Base-by-base conservation (phyloP, 176 grass and related monocot species). In the Triticum timopheevii region DNA sequence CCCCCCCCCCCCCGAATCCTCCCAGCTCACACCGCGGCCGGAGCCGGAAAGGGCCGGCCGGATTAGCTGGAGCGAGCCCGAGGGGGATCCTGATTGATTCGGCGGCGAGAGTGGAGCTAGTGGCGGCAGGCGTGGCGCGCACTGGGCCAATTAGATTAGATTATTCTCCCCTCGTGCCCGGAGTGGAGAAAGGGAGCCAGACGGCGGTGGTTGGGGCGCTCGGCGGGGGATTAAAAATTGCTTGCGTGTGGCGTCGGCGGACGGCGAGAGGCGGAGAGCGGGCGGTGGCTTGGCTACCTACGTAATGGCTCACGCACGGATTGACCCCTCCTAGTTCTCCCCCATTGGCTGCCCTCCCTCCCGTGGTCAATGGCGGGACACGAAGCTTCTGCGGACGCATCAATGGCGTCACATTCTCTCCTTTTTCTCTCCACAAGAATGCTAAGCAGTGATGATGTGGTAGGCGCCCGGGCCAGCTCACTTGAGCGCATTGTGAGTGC, bases 291-390 rank as follows among this genome's bases (percentile, higher is more conserved):
- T 8, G 54, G 54, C 54, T 59, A 8, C 54, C 19, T 1, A 44
- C 81, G 68, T 83, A 73, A 73, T 73, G 16, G 69, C 82, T 84
- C 82, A 84, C 82, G 52, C 69, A 63, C 52, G 34, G 62, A 20
- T 42, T 79, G 77, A 25, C 34, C 11, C 59, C 17, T 59, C 50
- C 16, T 54, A 54, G 50, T 10, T 5, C 16, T 30, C 7, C 7
- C 10, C 28, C 24, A 25, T 8, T 66, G 4, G 64, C 64, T 7
- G 39, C 38, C 16, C 39, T 42, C 77, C 77, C 61, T 42, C 77
- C 77, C 61, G 6, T 11, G 63, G 40, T 81, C 25, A 81, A 68
- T 30, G 62, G 40, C 34, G 78, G 36, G 78, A 11, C 59, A 65
- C 78, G 78, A 10, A 80, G 63, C 63, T 81, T 68, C 63, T 12